phyloP scores from a whole-genome alignment of 1,284 basidiomycete species.

The Lignosus rhinocerotis region DNA sequence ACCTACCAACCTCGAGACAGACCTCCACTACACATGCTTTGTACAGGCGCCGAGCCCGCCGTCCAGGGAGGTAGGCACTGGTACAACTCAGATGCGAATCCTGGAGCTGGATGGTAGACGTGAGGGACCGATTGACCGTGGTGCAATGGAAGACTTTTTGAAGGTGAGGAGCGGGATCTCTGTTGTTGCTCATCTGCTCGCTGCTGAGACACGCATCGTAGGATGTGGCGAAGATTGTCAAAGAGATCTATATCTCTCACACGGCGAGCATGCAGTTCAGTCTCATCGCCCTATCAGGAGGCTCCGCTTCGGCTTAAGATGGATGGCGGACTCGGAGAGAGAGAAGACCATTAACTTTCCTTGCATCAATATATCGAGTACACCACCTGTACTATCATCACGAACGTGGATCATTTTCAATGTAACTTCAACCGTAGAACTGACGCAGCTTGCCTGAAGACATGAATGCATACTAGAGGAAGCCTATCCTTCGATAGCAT shows the following conservation, averaged over 20 bases:
- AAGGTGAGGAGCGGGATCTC: slow-evolving; percentile 38
- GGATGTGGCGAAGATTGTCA: slow-evolving; percentile 72
- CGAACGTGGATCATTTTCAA: too few species aligned
- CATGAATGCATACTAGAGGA: too few species aligned
- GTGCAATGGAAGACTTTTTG: slow-evolving; percentile 62
- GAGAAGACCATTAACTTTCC: not conserved
- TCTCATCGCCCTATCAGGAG: slow-evolving; percentile 34
- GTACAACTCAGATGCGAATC: slow-evolving; percentile 45
- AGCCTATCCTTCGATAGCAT: too few species aligned
- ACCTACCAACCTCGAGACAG: slow-evolving; percentile 55
- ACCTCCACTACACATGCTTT: slow-evolving; percentile 87
- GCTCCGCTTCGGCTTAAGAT: slow-evolving; percentile 5
- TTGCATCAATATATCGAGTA: too few species aligned
- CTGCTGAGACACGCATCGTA: slow-evolving; percentile 29
- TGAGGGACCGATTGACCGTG: slow-evolving; percentile 77
- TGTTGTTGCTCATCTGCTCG: not conserved
- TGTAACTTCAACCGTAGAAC: too few species aligned
- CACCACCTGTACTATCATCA: too few species aligned
- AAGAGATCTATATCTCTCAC: slow-evolving; percentile 60
- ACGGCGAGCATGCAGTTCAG: slow-evolving; percentile 61
- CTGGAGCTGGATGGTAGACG: slow-evolving; percentile 84
- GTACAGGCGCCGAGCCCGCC: slow-evolving; percentile 59
- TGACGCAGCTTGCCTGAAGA: too few species aligned
- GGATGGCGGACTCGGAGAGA: not conserved
- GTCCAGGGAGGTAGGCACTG: slow-evolving; percentile 30